Conservation (phyloP, 2,329 filamentous ascomycete genomes). For the Ophiostoma perfectum region DNA sequence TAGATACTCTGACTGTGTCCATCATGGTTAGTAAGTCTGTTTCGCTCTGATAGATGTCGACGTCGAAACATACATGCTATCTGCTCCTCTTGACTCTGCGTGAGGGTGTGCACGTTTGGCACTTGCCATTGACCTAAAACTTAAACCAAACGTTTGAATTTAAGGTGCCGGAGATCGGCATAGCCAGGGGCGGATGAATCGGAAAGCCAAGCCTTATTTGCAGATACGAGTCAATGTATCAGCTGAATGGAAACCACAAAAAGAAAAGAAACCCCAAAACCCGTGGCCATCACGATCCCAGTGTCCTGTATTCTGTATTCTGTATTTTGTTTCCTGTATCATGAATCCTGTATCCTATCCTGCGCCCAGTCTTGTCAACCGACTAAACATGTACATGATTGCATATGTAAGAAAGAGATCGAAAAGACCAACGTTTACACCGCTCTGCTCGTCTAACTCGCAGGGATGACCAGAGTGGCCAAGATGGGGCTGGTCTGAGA, state of each 20-base stretch:
- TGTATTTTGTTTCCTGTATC: not conserved
- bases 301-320: not conserved
- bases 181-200: not conserved
- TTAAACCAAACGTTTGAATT: not conserved
- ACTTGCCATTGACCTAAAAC: not conserved
- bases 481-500: constrained; percentile 8
- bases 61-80: too few relatives aligned
- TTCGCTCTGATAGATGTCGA: not conserved
- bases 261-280: not conserved
- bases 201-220: not conserved
- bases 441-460: not conserved
- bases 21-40: not conserved
- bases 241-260: not conserved
- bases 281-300: not conserved
- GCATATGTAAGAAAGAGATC: not conserved
- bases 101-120: not conserved
- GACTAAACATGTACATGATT: not conserved
- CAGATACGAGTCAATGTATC: not conserved
- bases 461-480: not conserved
- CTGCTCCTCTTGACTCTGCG: too few relatives aligned
- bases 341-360: not conserved
- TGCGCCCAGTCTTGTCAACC: not conserved
- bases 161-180: not conserved
- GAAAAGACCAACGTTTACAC: constrained; percentile 2
- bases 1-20: too few relatives aligned